A percentile compares a stretch with the other conserved stretches of the same genome.
phyloP scores from a whole-genome alignment of 1,284 basidiomycete genomes.

The Microbotryum saponariae region DNA sequence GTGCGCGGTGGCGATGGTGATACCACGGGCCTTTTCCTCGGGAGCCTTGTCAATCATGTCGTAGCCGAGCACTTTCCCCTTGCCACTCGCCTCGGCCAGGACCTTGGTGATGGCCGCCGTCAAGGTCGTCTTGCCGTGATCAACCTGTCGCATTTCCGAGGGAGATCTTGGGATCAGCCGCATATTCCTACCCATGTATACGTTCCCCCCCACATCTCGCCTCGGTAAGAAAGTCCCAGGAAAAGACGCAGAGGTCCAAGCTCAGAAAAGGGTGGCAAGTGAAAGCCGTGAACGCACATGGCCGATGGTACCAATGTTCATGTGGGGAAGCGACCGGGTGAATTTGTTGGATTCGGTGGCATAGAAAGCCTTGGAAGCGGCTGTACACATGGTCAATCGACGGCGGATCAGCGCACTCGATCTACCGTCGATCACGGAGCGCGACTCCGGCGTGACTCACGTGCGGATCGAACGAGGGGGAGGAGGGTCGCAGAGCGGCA shows the following conservation, averaged over 20 bases:
- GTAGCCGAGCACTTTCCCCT: conserved; percentile 94
- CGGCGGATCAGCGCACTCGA: neutral
- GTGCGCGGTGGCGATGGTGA: conserved; percentile 82
- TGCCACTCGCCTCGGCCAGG: conserved; percentile 65
- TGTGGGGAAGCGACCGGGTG: conserved; percentile 29
- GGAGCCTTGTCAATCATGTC: conserved; percentile 99
- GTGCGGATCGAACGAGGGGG: neutral
- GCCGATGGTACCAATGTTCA: conserved; percentile 46
- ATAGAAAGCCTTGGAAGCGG: conserved; percentile 21
- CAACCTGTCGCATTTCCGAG: conserved; percentile 19
- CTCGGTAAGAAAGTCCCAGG: too few relatives aligned
- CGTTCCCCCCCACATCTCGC: neutral
- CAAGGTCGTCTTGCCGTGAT: conserved; percentile 69
- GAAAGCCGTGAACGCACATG: conserved; percentile 37
- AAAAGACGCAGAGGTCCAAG: neutral
- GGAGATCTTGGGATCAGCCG: neutral
- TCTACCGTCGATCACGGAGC: too few relatives aligned
- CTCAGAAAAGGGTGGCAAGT: neutral
- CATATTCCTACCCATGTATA: neutral
- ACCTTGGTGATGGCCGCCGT: conserved; percentile 99
- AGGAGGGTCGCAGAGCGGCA: conserved; percentile 9
- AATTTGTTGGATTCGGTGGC: conserved; percentile 30
- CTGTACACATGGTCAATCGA: neutral
- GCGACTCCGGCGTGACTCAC: neutral
- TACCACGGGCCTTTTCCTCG: conserved; percentile 98